Base-by-base conservation (phyloP, 139 green algal species). In the Eudorina sp. region DNA sequence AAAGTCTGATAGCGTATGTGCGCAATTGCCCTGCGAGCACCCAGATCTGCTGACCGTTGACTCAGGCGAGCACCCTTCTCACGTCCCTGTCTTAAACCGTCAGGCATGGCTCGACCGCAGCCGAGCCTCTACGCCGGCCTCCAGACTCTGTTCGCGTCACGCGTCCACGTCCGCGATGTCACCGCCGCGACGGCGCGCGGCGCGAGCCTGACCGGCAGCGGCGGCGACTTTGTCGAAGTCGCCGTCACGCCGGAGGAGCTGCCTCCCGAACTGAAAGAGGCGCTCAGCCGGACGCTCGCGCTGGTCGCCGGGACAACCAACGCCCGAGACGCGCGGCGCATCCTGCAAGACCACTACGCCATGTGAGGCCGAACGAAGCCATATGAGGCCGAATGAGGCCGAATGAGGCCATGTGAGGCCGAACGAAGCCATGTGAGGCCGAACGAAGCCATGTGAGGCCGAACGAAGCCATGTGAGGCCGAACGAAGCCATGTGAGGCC, bases 191-290 rank as follows among this genome's bases (percentile, higher is more conserved):
- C 46, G 5, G 45, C 46, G 19, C 31, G 16, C 11, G 77, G 77
- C 40, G 53, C 53, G 6, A 84, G 53, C 77, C 18, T 41, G 21
- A 53, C 18, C 19, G 77, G 53, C 5, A 75, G 79, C 38, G 41
- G 77, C 53, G 18, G 76, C 0, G 78, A 75, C 25, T 58, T 46
- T 29, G 60, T 40, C 2, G 81, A 87, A 45, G 62, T 78, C 9
- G 81, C 45, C 18, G n/a, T 78, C 18, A 79, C 81, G 64, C 45
- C 60, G 45, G 81, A 87, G 81, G 64, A 78, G 62, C 81, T 87
- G 45, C 62, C 64, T 27, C 79, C 41, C 4, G 81, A 58, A 5
- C 40, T 78, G 18, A 55, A 55, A 1, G 81, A 87, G 7, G 81
- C 64, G 1, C 60, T 78, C 31, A 51, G 31, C n/a, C 45, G 64